Evolutionary conservation across 1,284 basidiomycete species (phyloP).

Genomic region (Puccinia hordei): DNA sequence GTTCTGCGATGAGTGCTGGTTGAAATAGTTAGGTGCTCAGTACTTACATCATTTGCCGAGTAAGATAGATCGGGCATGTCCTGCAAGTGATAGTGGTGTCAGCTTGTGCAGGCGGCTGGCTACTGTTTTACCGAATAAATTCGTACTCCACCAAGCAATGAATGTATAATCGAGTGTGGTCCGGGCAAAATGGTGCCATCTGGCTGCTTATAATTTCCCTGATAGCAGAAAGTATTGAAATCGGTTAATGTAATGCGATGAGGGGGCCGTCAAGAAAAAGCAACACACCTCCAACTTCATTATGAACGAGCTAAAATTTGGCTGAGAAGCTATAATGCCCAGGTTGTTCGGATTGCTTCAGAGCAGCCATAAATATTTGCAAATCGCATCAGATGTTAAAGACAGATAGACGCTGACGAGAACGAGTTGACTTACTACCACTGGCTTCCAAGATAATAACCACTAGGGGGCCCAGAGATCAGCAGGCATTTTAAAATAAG

Average conservation of each 20-base stretch:
- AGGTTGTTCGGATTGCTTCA: slow-evolving; percentile 24
- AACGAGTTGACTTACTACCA: slow-evolving; percentile 32
- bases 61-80: slow-evolving; percentile 33
- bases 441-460: slow-evolving; percentile 35
- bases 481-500: not conserved
- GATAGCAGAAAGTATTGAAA: not conserved
- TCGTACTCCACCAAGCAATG: slow-evolving; percentile 38
- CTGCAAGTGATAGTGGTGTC: not conserved
- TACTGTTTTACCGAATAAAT: not conserved
- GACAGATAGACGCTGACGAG: not conserved
- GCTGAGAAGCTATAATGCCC: not conserved
- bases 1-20: not conserved
- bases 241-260: not conserved
- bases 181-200: slow-evolving; percentile 13
- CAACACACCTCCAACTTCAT: slow-evolving; percentile 31
- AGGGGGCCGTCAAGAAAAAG: not conserved
- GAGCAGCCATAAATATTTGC: not conserved
- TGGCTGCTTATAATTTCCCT: slow-evolving; percentile 17
- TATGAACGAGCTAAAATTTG: slow-evolving; percentile 23
- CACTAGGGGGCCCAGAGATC: not conserved
- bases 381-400: not conserved
- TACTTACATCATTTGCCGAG: slow-evolving; percentile 45
- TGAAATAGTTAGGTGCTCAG: not conserved
- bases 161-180: slow-evolving; percentile 38
- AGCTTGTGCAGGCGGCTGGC: not conserved